Evolutionary conservation across 2,329 filamentous ascomycete genomes (phyloP), one percentile per base, ranked within the genome.

Genomic region (Cladophialophora yegresii): DNA sequence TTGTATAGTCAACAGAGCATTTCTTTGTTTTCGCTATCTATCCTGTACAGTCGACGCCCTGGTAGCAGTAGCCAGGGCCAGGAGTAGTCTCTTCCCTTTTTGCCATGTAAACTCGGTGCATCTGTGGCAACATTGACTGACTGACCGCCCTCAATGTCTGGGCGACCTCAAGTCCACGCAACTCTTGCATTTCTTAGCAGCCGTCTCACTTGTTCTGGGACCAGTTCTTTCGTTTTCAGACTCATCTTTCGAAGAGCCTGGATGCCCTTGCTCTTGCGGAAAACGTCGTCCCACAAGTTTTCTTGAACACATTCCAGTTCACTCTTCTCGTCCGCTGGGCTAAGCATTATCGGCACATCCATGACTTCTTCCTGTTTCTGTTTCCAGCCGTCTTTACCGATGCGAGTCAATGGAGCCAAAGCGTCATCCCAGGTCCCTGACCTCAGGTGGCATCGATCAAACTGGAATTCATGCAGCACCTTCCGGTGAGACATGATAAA

Each of bases 371-470:
- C 65, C 73, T 66, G 57, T 45, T 76, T 75, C 56, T 75, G 71
- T 53, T 75, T 76, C 64, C 74, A 77, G 63, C 77, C 76, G 4
- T 79, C 76, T 57, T 68, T 72, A 13, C 71, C 71, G 45, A 76
- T 75, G 28, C 65, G 66, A 13, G 84, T 86, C 62, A 96, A 79
- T 1, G 90, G 89, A 45, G 87, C 85, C n/a, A 96, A 83, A 0
- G 91, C 91, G 32, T 92, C 88, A 64, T 95, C 89, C 91, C 91
- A 96, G 63, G 82, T 88, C 30, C 89, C 91, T 65, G 85, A 83
- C 57, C 86, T 82, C 50, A 96, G 83, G 32, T 84, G 81, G 20
- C 93, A 87, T 67, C 90, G 87, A 73, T 92, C 87, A 75, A 96
- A 92, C 74, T 92, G 88, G 73, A 93, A 91, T 73, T 93, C 89